phyloP scores from a whole-genome alignment of 2,329 filamentous ascomycete genomes.

The Calonectria pseudoturangicola region DNA sequence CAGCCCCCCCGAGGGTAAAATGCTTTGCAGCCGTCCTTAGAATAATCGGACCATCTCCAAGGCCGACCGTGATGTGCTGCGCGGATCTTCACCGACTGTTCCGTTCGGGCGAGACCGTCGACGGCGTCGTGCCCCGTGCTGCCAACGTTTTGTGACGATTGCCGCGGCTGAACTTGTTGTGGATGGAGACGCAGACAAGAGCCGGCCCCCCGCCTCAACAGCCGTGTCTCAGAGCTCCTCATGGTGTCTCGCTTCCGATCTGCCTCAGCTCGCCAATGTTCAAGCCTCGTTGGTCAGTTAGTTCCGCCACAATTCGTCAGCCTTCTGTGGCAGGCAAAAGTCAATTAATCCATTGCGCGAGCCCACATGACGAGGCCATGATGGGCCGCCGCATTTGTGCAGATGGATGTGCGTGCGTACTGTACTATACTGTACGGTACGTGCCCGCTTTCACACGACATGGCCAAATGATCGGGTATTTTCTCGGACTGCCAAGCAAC shows the following conservation, averaged over 20 bases:
- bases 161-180: conserved; percentile 39
- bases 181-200: conserved; percentile 43
- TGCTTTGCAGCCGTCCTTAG: conserved; percentile 49
- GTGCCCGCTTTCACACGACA: conserved; percentile 41
- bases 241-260: conserved; percentile 45
- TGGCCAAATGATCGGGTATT: conserved; percentile 40
- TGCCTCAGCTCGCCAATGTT: conserved; percentile 17
- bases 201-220: conserved; percentile 37
- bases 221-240: conserved; percentile 46
- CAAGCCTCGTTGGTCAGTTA: conserved; percentile 37
- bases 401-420: neutral
- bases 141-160: conserved; percentile 39
- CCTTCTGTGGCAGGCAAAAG: conserved; percentile 32
- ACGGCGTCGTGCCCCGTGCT: conserved; percentile 43
- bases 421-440: too few relatives aligned
- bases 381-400: conserved; percentile 17
- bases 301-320: conserved; percentile 37
- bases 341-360: conserved; percentile 29
- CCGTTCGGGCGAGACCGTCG: conserved; percentile 43
- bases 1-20: conserved; percentile 47
- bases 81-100: conserved; percentile 55
- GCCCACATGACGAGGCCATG: conserved; percentile 44
- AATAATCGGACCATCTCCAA: conserved; percentile 45
- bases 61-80: conserved; percentile 39
- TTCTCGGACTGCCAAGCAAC: conserved; percentile 38